Conservation (phyloP, 2,329 filamentous ascomycete genomes). For the Corynespora cassiicola region DNA sequence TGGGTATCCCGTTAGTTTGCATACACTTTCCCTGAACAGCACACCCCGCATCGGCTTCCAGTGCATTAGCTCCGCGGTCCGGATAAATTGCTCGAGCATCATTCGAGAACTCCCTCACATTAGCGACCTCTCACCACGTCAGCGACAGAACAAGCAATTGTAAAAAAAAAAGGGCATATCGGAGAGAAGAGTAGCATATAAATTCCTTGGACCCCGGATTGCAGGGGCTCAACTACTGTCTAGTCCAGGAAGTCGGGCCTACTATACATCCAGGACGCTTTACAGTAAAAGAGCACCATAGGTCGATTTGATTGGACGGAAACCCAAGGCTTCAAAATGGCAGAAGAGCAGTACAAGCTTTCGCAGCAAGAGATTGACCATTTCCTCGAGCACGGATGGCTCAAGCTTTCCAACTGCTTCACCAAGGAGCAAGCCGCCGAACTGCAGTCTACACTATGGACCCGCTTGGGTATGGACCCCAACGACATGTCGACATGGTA, state of each 20-base stretch:
- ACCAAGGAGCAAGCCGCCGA: conserved; percentile 54
- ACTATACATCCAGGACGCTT: background rate
- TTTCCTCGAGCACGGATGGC: conserved; percentile 63
- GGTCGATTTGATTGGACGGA: conserved; percentile 1
- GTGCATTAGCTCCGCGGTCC: background rate
- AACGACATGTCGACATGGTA: conserved; percentile 70
- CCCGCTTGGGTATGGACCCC: conserved; percentile 68
- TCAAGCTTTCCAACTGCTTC: conserved; percentile 62
- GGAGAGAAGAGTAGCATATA: background rate
- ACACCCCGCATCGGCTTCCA: no score
- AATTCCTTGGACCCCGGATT: no score
- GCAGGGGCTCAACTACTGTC: no score
- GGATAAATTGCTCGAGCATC: conserved; percentile 2
- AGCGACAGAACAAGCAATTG: background rate
- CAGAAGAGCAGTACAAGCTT: conserved; percentile 40
- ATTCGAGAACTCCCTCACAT: background rate
- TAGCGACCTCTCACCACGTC: no score
- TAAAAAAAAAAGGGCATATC: background rate
- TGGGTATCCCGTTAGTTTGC: no score
- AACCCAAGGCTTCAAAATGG: conserved; percentile 16
- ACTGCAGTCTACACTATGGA: conserved; percentile 64
- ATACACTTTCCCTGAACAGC: no score
- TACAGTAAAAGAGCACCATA: background rate
- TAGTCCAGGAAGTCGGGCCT: no score
- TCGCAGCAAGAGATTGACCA: conserved; percentile 57